phyloP scores from a whole-genome alignment of 2,329 filamentous ascomycete genomes.

The Venturia pyrina region DNA sequence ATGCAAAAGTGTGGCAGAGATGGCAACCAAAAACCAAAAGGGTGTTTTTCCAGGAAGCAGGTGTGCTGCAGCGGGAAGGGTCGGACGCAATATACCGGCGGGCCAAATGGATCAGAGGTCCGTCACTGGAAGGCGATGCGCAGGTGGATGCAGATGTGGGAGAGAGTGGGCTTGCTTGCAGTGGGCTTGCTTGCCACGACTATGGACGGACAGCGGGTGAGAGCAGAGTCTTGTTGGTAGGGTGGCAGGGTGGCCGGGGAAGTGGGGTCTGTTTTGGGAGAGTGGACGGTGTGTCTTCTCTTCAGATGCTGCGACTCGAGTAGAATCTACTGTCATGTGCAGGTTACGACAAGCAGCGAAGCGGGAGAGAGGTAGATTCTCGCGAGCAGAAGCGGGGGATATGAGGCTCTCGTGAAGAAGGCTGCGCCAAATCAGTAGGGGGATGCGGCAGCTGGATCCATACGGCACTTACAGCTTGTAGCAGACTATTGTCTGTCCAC shows the following conservation, averaged over 20 bases:
- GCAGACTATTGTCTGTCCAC: not conserved
- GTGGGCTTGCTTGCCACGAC: not conserved
- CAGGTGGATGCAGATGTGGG: not conserved
- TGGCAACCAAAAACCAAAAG: not conserved
- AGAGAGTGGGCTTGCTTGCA: not conserved
- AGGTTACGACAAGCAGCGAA: not conserved
- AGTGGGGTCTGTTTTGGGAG: not conserved
- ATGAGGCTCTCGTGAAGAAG: conserved; percentile 7
- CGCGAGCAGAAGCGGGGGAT: not conserved
- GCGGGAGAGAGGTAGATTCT: not conserved
- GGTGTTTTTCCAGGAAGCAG: not conserved
- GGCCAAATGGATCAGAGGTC: not conserved
- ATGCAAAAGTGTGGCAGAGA: not conserved
- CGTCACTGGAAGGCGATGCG: not conserved
- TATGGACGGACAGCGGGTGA: not conserved
- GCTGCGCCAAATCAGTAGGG: not conserved
- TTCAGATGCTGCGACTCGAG: not conserved
- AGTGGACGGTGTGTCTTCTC: not conserved
- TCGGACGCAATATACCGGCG: not conserved
- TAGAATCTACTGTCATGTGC: not conserved
- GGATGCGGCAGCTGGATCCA: not conserved
- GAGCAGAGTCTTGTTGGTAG: not conserved
- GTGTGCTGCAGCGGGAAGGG: not conserved
- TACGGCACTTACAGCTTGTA: not conserved
- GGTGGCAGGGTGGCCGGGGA: not conserved